Evolutionary conservation across 768 basidiomycete species (phyloP), one percentile per base, ranked within the genome.

Genomic region (Harrya chromipes): DNA sequence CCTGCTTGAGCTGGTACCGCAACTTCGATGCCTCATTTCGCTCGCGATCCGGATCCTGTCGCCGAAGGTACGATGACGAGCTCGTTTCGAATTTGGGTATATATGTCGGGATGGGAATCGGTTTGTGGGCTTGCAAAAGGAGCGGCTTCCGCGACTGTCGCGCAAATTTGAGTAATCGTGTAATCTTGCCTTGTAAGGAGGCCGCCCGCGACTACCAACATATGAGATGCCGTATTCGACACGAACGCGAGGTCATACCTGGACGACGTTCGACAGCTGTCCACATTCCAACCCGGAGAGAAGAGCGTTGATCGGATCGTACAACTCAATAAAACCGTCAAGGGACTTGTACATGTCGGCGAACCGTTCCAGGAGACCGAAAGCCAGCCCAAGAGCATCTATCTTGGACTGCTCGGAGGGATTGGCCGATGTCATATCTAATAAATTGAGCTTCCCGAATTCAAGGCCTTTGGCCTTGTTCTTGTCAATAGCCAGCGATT

Each of bases 81-180:
- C 77, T 75, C 10, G 75, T 69, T 60, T 94, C 94, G 70, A 99
- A 99, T 66, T 94, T 95, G 62, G 97, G 97, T 21, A 92, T 78
- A 68, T 91, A 94, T 0, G 93, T 81, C 4, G 93, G 82, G 57
- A 99, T 97, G 5, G 97, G 92, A 40, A 98, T 95, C 0, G 94
- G 90, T 67, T 94, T 97, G 74, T 98, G 95, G 3, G 87, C 78
- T 73, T 99, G 97, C 19, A 98, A 78, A 3, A 69, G 72, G 24
- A 99, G 82, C 1, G 97, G 92, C 45, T 73, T 78, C 33, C 97
- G 87, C 0, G 81, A 74, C 68, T 86, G 80, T 11, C 66, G 72
- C 1, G 90, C 73, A 61, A 94, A 90, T 57, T 83, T 86, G 39
- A 95, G 73, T 40, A 92, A 68, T 6, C 86, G 80, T 23, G 66